A percentile compares a stretch with the other conserved stretches of the same genome.
Evolutionary conservation across 2,329 filamentous ascomycete genomes (phyloP).

Genomic region (Falciphora oryzae): DNA sequence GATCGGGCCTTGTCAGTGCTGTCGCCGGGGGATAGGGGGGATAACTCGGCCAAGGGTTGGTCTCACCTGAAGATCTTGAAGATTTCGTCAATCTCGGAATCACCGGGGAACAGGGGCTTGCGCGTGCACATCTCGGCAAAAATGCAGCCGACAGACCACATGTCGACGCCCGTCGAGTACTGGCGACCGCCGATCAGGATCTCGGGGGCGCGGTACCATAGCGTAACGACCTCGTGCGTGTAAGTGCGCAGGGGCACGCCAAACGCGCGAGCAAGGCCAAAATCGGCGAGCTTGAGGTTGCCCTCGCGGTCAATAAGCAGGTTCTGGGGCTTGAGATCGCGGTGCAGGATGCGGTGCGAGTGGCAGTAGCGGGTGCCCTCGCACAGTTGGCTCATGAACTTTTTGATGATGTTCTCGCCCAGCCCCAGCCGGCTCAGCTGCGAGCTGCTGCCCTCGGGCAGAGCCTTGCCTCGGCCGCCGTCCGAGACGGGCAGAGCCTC

Average conservation of each 20-base stretch:
- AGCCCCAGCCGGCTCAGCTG: conserved; percentile 62
- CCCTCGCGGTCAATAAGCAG: conserved; percentile 78
- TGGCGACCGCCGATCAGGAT: conserved; percentile 82
- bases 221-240: conserved; percentile 85
- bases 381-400: conserved; percentile 83
- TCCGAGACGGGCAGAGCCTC: conserved; percentile 76
- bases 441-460: conserved; percentile 66
- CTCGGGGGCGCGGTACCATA: conserved; percentile 85
- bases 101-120: conserved; percentile 82
- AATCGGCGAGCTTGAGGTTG: conserved; percentile 81
- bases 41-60: conserved; percentile 8
- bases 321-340: conserved; percentile 83
- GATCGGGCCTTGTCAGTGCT: neutral
- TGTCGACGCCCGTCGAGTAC: conserved; percentile 88
- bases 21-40: neutral
- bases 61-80: conserved; percentile 85
- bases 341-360: conserved; percentile 75
- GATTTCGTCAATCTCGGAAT: conserved; percentile 89
- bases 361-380: conserved; percentile 80
- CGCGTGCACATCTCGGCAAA: conserved; percentile 91
- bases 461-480: conserved; percentile 72
- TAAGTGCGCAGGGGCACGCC: conserved; percentile 83
- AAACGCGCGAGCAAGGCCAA: conserved; percentile 81
- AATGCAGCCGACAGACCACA: conserved; percentile 89
- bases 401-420: conserved; percentile 77